phyloP scores from a whole-genome alignment of 1,284 basidiomycete genomes.

The Sporisorium reilianum region DNA sequence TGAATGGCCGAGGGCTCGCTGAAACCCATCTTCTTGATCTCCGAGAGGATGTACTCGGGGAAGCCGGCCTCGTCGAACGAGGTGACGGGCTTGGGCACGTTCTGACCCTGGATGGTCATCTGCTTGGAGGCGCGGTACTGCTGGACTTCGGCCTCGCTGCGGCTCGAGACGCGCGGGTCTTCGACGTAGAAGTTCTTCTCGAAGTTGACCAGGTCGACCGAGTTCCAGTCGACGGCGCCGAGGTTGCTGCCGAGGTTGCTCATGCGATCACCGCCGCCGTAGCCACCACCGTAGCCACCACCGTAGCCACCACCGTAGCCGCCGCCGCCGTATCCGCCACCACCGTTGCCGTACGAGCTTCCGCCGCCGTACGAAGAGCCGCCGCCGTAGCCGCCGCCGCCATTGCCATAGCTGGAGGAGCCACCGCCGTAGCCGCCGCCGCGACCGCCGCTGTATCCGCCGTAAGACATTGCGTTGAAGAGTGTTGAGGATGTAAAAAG shows the following conservation, averaged over 20 bases:
- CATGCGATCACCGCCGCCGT: constrained; percentile 81
- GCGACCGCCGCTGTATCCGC: constrained; percentile 49
- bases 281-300: constrained; percentile 38
- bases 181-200: constrained; percentile 96
- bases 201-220: constrained; percentile 77
- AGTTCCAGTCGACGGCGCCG: constrained; percentile 85
- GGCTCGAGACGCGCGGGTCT: constrained; percentile 84
- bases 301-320: constrained; percentile 50
- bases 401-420: constrained; percentile 42
- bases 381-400: constrained; percentile 36
- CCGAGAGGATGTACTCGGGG: constrained; percentile 93
- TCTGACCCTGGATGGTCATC: constrained; percentile 90
- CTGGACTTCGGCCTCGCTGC: constrained; percentile 85
- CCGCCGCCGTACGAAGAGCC: constrained; percentile 54
- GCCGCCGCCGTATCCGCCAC: constrained; percentile 65
- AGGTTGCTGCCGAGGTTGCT: constrained; percentile 84
- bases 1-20: constrained; percentile 90
- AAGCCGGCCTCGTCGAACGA: constrained; percentile 95
- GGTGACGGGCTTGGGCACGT: constrained; percentile 88
- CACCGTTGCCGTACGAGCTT: constrained; percentile 70
- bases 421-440: constrained; percentile 46
- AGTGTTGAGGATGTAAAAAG: not conserved
- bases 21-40: constrained; percentile 95
- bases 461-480: constrained; percentile 55
- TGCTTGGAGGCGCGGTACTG: constrained; percentile 87